Conservation (phyloP, 306 rosid species). For the Morella rubra region DNA sequence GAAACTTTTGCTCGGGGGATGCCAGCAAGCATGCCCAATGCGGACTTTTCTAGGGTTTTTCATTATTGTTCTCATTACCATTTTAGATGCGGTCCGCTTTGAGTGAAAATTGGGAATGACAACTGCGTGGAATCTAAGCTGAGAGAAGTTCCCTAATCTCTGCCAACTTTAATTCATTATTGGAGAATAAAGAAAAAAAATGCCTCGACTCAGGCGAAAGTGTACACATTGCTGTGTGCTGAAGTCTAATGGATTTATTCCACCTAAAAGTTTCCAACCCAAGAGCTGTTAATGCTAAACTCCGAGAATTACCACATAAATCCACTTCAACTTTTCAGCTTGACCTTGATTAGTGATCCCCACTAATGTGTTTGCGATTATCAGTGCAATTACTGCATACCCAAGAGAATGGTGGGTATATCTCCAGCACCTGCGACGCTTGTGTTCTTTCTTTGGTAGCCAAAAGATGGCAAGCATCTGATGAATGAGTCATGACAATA, state of each 20-base stretch:
- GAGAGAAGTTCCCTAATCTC: no score
- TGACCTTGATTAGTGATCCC: conserved; percentile 40
- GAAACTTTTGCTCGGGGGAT: no score
- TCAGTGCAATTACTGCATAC: conserved; percentile 31
- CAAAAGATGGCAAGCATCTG: conserved; percentile 47
- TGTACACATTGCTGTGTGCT: conserved; percentile 24
- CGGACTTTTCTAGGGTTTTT: no score
- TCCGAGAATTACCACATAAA: conserved; percentile 40
- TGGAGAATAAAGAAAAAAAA: not conserved
- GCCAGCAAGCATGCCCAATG: no score
- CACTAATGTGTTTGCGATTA: conserved; percentile 38
- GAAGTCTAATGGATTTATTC: conserved; percentile 17
- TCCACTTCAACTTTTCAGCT: conserved; percentile 41
- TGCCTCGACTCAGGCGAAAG: not conserved
- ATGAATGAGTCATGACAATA: not conserved
- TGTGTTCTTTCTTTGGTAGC: conserved; percentile 31
- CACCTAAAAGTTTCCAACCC: conserved; percentile 41
- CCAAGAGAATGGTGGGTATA: conserved; percentile 39
- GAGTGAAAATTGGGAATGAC: no score
- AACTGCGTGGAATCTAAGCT: no score
- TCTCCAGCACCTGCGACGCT: conserved; percentile 19
- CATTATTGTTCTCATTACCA: no score
- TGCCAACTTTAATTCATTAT: no score
- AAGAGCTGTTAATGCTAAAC: conserved; percentile 27
- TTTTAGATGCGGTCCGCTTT: no score